Evolutionary conservation across 2,329 filamentous ascomycete genomes (phyloP).

Genomic region (Hawksworthiomyces lignivorus): DNA sequence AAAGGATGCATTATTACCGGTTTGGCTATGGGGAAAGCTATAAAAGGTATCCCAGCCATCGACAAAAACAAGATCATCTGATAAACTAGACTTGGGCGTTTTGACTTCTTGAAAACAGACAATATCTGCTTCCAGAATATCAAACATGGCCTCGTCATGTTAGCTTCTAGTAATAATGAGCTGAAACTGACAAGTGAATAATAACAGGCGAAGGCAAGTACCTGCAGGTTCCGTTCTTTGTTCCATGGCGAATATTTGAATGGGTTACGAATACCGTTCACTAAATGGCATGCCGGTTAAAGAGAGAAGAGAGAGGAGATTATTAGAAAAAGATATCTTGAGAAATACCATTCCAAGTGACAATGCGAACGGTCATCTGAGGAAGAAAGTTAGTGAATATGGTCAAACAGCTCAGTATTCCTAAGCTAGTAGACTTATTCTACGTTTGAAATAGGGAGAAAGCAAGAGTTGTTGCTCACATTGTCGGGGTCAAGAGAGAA

Average conservation of each 20-base stretch:
- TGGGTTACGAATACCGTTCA: constrained; percentile 73
- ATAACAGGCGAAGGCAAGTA: constrained; percentile 22
- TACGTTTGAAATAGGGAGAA: no score
- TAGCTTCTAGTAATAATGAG: no score
- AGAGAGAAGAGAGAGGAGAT: background rate
- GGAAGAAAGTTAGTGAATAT: background rate
- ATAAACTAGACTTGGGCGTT: constrained; percentile 85
- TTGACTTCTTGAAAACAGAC: constrained; percentile 94
- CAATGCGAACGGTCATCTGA: constrained; percentile 68
- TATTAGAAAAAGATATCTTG: no score
- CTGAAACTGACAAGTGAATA: background rate
- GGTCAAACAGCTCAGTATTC: no score
- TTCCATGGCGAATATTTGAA: constrained; percentile 82
- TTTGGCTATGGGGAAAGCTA: constrained; percentile 87
- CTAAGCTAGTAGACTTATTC: no score
- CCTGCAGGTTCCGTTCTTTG: constrained; percentile 61
- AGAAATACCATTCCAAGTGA: constrained; percentile 69
- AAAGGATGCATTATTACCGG: no score
- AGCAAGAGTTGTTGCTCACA: no score
- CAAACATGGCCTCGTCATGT: constrained; percentile 97
- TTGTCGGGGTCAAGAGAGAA: no score
- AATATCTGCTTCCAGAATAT: constrained; percentile 85
- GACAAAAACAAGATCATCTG: constrained; percentile 92
- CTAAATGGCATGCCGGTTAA: constrained; percentile 19
- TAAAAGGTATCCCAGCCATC: constrained; percentile 96